Percentiles rank a stretch among this genome's conserved stretches.
phyloP scores from a whole-genome alignment of 768 basidiomycete species.

The Mycena sanguinolenta region DNA sequence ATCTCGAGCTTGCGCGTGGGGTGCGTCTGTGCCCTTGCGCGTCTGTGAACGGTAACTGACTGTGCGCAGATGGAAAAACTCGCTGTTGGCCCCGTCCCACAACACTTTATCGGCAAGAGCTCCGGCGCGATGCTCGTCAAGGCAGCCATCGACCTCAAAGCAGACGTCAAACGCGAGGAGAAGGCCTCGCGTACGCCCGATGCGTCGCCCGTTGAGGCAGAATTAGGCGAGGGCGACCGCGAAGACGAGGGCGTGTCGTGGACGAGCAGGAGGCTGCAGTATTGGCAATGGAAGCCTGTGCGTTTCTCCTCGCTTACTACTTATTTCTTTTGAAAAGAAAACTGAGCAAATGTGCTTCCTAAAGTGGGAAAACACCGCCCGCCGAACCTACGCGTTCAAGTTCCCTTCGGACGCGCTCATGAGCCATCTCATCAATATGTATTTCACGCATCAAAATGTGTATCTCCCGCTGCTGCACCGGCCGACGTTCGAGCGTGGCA shows the following conservation, averaged over 20 bases:
- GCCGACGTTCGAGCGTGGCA: slow-evolving; percentile 69
- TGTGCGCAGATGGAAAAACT: slow-evolving; percentile 11
- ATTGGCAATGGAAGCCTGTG: slow-evolving; percentile 3
- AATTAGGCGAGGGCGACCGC: neutral
- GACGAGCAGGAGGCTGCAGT: slow-evolving; percentile 16
- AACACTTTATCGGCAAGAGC: slow-evolving; percentile 24
- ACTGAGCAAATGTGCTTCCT: too few species aligned
- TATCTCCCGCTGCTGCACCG: slow-evolving; percentile 80
- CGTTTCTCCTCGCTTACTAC: neutral
- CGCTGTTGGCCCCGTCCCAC: neutral
- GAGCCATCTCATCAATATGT: slow-evolving; percentile 66
- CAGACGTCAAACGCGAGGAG: slow-evolving; percentile 16
- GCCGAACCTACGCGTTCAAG: slow-evolving; percentile 40
- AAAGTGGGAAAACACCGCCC: slow-evolving; percentile 26
- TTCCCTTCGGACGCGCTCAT: slow-evolving; percentile 70
- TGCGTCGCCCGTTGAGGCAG: neutral
- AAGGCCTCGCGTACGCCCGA: neutral
- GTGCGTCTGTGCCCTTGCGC: slow-evolving; percentile 12
- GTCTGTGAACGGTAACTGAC: neutral
- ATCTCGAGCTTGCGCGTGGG: slow-evolving; percentile 19
- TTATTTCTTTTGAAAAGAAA: too few species aligned
- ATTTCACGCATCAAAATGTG: slow-evolving; percentile 72
- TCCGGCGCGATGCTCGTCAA: slow-evolving; percentile 11
- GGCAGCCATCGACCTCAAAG: slow-evolving; percentile 18
- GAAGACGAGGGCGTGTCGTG: neutral